Base-by-base conservation (phyloP, 2,329 filamentous ascomycete species). In the Beauveria scarabaeidicola region DNA sequence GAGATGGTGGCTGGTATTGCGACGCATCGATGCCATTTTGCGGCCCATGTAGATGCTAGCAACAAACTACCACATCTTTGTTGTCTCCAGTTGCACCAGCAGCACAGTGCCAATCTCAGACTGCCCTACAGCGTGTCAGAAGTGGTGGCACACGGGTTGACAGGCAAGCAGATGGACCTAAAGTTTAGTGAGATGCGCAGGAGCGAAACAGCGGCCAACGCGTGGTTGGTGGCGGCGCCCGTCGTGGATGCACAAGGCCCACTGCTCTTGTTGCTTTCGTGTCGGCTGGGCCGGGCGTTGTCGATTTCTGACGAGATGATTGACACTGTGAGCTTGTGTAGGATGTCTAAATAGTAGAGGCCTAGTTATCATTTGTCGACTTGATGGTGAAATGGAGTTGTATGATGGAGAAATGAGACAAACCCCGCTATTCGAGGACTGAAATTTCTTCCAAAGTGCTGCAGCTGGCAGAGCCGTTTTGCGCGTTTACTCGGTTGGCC, bases 161-260 rank as follows among this genome's bases (percentile, higher is more conserved):
- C 54, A 17, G 44, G 27, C 43, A 50, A 36, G 29, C 32, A 58
- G 55, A 58, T 58, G 27, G n/a, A 38, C 55, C 50, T 46, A 40
- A 40, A 58, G 55, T 51, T 58, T 58, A 58, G 55, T 51, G 44
- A 58, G 55, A 58, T 58, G 55, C 29, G 25, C 36, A 41, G 40
- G 9, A 55, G 51, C 40, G 29, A 50, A 55, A 57, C 29, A 50
- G 44, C 21, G n/a, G 53, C 21, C 44, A 32, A 21, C 32, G 11
- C 48, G 53, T 57, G 29, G 23, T n/a, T 48, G 9, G 32, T 27
- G 17, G 44, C n/a, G 46, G 36, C 44, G 36, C 23, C 11, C 53
- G 40, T 15, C 17, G 41, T 38, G 27, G 53, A 17, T 46, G 53
- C 53, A 15, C 27, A 8, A 3, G 54, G 36, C 54, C 54, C 54